phyloP scores from a whole-genome alignment of 2,329 filamentous ascomycete species.

The Aspergillus ibericus region DNA sequence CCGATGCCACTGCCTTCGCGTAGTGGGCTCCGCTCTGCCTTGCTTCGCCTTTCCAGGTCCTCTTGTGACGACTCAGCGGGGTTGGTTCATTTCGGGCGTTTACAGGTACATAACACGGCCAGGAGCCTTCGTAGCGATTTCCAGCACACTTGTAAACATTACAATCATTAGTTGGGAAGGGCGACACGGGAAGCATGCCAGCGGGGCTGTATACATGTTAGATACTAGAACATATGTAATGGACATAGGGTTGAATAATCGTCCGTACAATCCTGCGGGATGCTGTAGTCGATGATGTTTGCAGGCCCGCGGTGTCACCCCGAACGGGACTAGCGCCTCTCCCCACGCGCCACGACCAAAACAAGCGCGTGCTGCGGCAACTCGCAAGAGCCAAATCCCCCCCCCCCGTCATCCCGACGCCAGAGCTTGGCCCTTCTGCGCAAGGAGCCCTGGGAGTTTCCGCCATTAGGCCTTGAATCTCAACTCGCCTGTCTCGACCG shows the following conservation, averaged over 20 bases:
- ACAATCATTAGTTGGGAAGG: conserved; percentile 4
- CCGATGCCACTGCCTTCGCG: conserved; percentile 17
- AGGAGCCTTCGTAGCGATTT: conserved; percentile 14
- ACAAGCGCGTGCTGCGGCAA: conserved; percentile 39
- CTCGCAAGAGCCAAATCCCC: conserved; percentile 20
- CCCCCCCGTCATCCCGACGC: conserved; percentile 19
- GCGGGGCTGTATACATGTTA: conserved; percentile 9
- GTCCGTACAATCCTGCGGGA: too few relatives aligned
- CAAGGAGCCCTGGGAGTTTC: conserved; percentile 17
- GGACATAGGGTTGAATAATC: background rate
- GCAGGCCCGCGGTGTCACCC: conserved; percentile 15
- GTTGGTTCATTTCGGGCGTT: conserved; percentile 13
- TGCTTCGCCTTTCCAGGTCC: background rate
- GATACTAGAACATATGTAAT: conserved; percentile 3
- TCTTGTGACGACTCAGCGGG: background rate
- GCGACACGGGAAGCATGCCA: background rate
- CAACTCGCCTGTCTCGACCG: background rate
- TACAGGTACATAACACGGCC: conserved; percentile 9
- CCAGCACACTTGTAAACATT: conserved; percentile 6
- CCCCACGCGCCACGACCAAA: conserved; percentile 43
- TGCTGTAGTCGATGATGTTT: background rate
- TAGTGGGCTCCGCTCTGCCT: conserved; percentile 3
- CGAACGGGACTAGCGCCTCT: conserved; percentile 34
- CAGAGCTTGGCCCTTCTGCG: conserved; percentile 17
- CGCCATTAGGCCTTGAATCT: background rate